Conservation (phyloP, 768 basidiomycete species). For the Dentipellis fragilis region DNA sequence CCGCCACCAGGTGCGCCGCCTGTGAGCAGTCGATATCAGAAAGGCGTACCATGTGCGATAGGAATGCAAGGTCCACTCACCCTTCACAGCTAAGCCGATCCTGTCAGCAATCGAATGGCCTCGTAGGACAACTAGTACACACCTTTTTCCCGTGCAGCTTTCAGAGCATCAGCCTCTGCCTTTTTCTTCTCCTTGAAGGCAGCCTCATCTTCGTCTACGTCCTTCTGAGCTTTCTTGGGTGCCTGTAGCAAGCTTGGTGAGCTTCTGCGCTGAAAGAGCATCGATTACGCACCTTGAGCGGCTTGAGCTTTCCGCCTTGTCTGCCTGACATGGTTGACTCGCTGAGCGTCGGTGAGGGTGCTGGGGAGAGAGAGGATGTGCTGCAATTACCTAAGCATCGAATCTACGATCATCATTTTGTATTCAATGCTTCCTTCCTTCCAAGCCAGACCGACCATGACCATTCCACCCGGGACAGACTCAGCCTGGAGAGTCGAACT, state of each 20-base stretch:
- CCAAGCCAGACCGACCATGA: no score
- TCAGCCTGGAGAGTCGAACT: neutral
- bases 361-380: no score
- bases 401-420: no score
- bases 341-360: no score
- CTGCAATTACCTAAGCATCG: no score
- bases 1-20: conserved; percentile 66
- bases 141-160: conserved; percentile 70
- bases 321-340: conserved; percentile 41
- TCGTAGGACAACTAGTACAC: conserved; percentile 13
- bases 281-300: conserved; percentile 54
- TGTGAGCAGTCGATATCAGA: conserved; percentile 18
- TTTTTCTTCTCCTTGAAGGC: conserved; percentile 75
- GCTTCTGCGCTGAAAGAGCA: neutral
- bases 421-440: no score
- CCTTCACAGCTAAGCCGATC: conserved; percentile 38
- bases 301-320: conserved; percentile 83
- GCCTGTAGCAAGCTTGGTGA: conserved; percentile 33
- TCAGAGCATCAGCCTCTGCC: conserved; percentile 61
- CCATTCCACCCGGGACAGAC: no score
- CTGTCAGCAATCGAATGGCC: conserved; percentile 1
- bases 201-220: conserved; percentile 57
- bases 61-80: conserved; percentile 24
- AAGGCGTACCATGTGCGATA: conserved; percentile 7
- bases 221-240: conserved; percentile 74